phyloP scores from a whole-genome alignment of 768 basidiomycete species.

The Rhizopogon rudus region DNA sequence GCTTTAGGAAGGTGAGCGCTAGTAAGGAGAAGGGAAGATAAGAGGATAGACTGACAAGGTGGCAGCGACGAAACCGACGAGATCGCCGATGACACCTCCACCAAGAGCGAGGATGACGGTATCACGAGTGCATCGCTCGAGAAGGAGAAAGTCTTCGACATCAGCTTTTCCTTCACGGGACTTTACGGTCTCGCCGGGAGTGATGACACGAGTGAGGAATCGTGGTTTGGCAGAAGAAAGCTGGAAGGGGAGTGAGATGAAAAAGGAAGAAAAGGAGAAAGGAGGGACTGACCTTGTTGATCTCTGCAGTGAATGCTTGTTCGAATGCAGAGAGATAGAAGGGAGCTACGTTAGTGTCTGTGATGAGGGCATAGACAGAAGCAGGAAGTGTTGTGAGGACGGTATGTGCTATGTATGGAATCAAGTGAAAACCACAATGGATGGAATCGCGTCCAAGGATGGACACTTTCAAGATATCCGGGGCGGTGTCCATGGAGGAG shows the following conservation, averaged over 20 bases:
- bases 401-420: conserved; percentile 77
- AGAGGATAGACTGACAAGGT: conserved; percentile 68
- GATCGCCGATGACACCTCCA: conserved; percentile 95
- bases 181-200: conserved; percentile 93
- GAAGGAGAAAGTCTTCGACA: conserved; percentile 89
- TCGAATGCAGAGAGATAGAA: conserved; percentile 71
- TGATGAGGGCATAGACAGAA: conserved; percentile 87
- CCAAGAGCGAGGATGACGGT: conserved; percentile 92
- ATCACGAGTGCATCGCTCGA: conserved; percentile 86
- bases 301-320: conserved; percentile 51
- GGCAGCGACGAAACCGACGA: conserved; percentile 94
- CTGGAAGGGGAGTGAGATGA: not conserved
- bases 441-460: conserved; percentile 85
- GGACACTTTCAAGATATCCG: conserved; percentile 71
- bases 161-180: conserved; percentile 86
- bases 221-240: conserved; percentile 38
- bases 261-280: not conserved
- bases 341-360: conserved; percentile 85
- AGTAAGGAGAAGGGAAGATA: not conserved
- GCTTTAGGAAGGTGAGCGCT: conserved; percentile 36
- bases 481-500: conserved; percentile 18
- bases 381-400: conserved; percentile 68
- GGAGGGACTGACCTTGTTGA: conserved; percentile 14
- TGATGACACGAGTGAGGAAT: conserved; percentile 73
- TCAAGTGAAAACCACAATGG: conserved; percentile 91